Conservation (phyloP, 1,139 yeast species). For the Pichia sp. region DNA sequence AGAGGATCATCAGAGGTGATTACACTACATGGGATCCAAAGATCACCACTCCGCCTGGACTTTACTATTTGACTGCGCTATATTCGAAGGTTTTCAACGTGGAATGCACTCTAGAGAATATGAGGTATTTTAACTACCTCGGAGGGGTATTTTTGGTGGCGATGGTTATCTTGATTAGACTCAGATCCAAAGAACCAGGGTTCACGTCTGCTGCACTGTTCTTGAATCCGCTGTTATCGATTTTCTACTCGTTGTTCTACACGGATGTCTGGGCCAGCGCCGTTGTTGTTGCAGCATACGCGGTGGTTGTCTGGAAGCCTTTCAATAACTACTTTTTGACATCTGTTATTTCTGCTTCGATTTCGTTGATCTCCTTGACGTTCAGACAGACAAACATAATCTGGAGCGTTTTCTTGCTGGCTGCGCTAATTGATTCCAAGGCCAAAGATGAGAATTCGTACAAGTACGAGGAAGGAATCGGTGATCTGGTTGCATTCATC, state of each 20-base stretch:
- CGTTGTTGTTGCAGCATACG: constrained; percentile 51
- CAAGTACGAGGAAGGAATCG: constrained; percentile 19
- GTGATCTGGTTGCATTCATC: constrained; percentile 27
- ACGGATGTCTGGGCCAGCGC: constrained; percentile 93
- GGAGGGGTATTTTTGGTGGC: constrained; percentile 63
- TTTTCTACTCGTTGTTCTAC: constrained; percentile 75
- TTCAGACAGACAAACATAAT: constrained; percentile 89
- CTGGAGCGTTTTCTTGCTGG: constrained; percentile 70
- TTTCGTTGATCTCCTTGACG: constrained; percentile 57
- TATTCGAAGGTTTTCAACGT: constrained; percentile 37
- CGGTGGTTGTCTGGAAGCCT: constrained; percentile 34
- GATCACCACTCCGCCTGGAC: constrained; percentile 96
- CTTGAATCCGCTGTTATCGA: constrained; percentile 64
- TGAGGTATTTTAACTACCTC: constrained; percentile 56
- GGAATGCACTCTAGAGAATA: constrained; percentile 36
- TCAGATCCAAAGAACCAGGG: constrained; percentile 35
- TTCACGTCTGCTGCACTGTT: constrained; percentile 48
- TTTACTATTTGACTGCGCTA: constrained; percentile 60
- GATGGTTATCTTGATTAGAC: constrained; percentile 31
- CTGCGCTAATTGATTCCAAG: constrained; percentile 51
- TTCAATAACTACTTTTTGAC: constrained; percentile 20
- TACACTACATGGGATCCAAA: constrained; percentile 77
- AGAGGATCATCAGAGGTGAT: constrained; percentile 56
- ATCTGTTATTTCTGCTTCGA: constrained; percentile 37
- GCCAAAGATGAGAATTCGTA: constrained; percentile 34